phyloP scores from a whole-genome alignment of 208 protist genomes.

The Trypanosoma grayi region DNA sequence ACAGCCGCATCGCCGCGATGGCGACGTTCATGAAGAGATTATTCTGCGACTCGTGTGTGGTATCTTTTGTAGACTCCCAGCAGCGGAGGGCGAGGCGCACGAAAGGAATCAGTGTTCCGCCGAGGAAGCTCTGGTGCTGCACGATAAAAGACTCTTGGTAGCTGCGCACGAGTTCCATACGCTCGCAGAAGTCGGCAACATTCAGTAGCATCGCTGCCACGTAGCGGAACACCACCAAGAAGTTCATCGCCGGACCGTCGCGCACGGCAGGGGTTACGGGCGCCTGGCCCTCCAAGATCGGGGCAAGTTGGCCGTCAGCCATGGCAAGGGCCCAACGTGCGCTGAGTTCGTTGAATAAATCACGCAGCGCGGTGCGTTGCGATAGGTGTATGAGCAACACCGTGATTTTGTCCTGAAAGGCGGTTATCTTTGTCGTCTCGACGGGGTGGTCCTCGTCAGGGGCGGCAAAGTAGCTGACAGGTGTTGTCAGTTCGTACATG shows the following conservation, averaged over 20 bases:
- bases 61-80: constrained; percentile 34
- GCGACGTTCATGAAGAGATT: constrained; percentile 53
- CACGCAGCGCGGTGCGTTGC: constrained; percentile 33
- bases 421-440: constrained; percentile 56
- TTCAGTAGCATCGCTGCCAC: constrained; percentile 64
- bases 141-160: constrained; percentile 43
- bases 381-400: constrained; percentile 35
- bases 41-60: constrained; percentile 24
- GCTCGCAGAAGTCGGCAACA: constrained; percentile 67
- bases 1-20: constrained; percentile 44
- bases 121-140: constrained; percentile 51
- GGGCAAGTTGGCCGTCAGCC: constrained; percentile 19
- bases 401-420: constrained; percentile 67
- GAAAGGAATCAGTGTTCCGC: constrained; percentile 53
- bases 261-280: not conserved
- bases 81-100: constrained; percentile 50
- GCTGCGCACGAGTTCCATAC: constrained; percentile 25
- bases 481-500: constrained; percentile 79
- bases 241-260: constrained; percentile 31
- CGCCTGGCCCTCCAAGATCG: constrained; percentile 8
- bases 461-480: constrained; percentile 69
- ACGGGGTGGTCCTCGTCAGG: constrained; percentile 25
- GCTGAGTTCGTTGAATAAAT: constrained; percentile 51
- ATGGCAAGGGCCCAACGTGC: constrained; percentile 43
- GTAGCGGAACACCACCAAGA: constrained; percentile 61